Base-by-base conservation (phyloP, 805 yeast species). In the Nakazawaea ambrosiae region DNA sequence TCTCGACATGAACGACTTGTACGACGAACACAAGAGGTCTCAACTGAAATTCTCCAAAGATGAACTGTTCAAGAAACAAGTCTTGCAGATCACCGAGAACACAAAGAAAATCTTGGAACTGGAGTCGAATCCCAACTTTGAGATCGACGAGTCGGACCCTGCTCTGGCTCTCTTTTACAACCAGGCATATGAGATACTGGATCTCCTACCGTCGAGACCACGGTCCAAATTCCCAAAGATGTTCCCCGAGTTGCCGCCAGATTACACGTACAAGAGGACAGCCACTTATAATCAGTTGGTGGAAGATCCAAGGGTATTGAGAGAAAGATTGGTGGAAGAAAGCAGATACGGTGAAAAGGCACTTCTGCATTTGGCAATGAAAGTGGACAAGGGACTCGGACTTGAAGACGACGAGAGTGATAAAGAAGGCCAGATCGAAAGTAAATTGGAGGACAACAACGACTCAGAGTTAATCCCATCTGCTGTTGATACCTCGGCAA, bases 221-320 rank as follows among this genome's bases (percentile, higher is more conserved):
- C 51, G 56, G 20, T 46, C 56, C 26, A 61, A 61, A 33, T 52
- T 55, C 4, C 74, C 75, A 42, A 68, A 94, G 0, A 52, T 61
- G 5, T 88, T 90, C 48, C 98, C 98, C 0, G 76, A 77, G 10
- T 66, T 90, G 20, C 98, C 98, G 1, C 96, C 97, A 0, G 95
- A 87, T 50, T 94, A 89, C 57, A 90, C 97, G 0, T 90, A 82
- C 54, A 78, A 75, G 56, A 73, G 78, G 39, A 83, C 96, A 0
- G 82, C 95, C 0, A 68, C 70, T 45, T 88, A 65, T 53, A 68
- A 78, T 39, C 64, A 74, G 18, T 66, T 79, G 16, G 59, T 78
- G 12, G 72, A 78, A 1, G 90, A 86, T 50, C 85, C 89, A 43
- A 75, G 81, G 45, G 64, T 72, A 40, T 68, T 90, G 38, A 68